These are phyloP conservation scores for Russula vinacea DNA, from an alignment of 768 basidiomycete species.

Conservation along the genomic window DNA sequence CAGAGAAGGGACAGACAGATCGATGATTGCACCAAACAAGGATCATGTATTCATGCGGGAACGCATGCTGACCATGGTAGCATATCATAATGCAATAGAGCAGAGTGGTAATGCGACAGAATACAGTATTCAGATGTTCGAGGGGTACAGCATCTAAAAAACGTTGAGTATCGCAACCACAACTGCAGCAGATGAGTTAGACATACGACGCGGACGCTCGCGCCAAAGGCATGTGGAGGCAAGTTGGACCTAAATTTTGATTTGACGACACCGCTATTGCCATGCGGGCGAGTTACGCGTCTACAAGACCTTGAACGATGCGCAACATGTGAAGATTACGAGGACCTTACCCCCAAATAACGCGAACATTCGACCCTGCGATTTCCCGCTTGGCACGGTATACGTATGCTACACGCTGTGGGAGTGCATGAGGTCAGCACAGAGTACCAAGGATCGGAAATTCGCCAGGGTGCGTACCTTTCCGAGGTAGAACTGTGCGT, in stretches of 20 bases:
- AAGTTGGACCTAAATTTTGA: slow-evolving; percentile 96
- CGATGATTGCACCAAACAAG: slow-evolving; percentile 10
- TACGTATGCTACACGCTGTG: slow-evolving; percentile 91
- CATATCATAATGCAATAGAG: slow-evolving; percentile 40
- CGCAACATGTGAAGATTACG: not conserved
- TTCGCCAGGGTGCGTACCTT: slow-evolving; percentile 59
- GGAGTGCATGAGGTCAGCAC: slow-evolving; percentile 2
- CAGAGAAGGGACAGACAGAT: not conserved
- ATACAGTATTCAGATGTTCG: slow-evolving; percentile 59
- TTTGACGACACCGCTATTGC: slow-evolving; percentile 92
- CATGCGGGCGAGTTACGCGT: slow-evolving; percentile 91
- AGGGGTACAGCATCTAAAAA: slow-evolving; percentile 86
- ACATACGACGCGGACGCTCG: slow-evolving; percentile 85
- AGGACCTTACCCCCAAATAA: slow-evolving; percentile 92
- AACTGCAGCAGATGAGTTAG: not conserved
- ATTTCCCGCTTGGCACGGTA: slow-evolving; percentile 96
- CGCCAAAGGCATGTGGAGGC: slow-evolving; percentile 92
- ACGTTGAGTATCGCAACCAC: slow-evolving; percentile 15
- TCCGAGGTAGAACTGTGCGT: slow-evolving; percentile 96
- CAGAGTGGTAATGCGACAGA: slow-evolving; percentile 29
- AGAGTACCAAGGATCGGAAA: not conserved
- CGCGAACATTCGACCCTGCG: slow-evolving; percentile 91
- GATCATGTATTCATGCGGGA: slow-evolving; percentile 21
- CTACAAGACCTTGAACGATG: slow-evolving; percentile 39
- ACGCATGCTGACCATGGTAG: slow-evolving; percentile 36